Evolutionary conservation across 345 rosid species (phyloP), one percentile per base, ranked within the genome.

Genomic region (Euphorbia lathyris): DNA sequence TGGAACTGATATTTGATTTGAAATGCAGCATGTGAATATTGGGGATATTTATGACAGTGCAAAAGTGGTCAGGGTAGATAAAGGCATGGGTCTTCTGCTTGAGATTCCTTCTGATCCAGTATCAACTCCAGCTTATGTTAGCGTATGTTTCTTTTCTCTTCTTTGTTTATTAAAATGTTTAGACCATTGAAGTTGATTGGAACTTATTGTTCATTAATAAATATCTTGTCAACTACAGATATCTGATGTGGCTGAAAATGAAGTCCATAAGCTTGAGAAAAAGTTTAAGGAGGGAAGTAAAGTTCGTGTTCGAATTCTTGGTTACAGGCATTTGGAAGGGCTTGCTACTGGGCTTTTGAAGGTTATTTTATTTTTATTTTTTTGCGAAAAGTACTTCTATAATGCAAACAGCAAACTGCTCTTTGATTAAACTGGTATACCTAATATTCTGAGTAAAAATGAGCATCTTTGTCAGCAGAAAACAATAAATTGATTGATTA

Each of bases 281-380:
- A 95, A 84, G 77, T 92, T 77, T 32, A 95, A 77, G 79, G 97
- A 86, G 76, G 97, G 97, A 67, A 86, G 77, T 63, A 63, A 27
- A 66, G 89, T 92, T 74, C 99, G 99, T 74, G 91, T 85, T 72
- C 89, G 99, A 77, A 78, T 95, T 77, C 87, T 88, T 63, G 96
- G 97, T 47, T 83, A 81, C 72, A 87, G 83, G 82, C 97, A 82
- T 79, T 82, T 95, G 87, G 99, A 95, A 78, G 99, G 99, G 81
- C 83, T 92, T 81, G 97, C 97, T 19, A 81, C 85, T 26, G 99
- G 99, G 74, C 82, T 81, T 72, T 64, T 90, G 83, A 95, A 95
- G 99, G 99, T 94, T 73, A 72, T 16, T 48, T 72, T n/a, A n/a
- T n/a, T n/a, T n/a, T n/a, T n/a, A n/a, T n/a, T n/a, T n/a, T 77